phyloP scores from a whole-genome alignment of 805 yeast species.

The Isabelozyma rhagii region DNA sequence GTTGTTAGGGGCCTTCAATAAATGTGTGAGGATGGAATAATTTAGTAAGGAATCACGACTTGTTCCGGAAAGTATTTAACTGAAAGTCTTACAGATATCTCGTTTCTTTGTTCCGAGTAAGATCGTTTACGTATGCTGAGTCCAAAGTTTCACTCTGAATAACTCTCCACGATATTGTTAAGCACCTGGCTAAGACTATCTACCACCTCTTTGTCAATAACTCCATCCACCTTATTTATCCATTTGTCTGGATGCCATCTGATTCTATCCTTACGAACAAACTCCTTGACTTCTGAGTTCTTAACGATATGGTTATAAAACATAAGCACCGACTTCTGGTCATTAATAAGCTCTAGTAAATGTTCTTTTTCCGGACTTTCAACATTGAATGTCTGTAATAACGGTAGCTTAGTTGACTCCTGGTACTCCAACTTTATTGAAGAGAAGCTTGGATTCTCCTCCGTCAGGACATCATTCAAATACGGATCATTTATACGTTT shows the following conservation, averaged over 20 bases:
- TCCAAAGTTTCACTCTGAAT: not conserved
- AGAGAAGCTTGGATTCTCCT: too few species aligned
- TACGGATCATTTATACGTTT: slow-evolving; percentile 35
- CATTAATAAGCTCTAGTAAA: slow-evolving; percentile 13
- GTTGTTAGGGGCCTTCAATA: too few species aligned
- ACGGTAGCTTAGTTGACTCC: slow-evolving; percentile 6
- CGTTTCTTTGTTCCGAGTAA: too few species aligned
- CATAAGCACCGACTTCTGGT: slow-evolving; percentile 16
- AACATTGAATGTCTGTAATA: slow-evolving; percentile 11
- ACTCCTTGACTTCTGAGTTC: slow-evolving; percentile 3
- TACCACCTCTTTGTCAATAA: slow-evolving; percentile 24
- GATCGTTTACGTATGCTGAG: not conserved
- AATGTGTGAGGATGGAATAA: too few species aligned
- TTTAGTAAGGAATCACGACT: too few species aligned
- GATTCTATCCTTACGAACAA: slow-evolving; percentile 49
- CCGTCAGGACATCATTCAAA: slow-evolving; percentile 9
- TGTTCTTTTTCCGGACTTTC: slow-evolving; percentile 6
- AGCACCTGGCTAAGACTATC: slow-evolving; percentile 28
- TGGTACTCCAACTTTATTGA: slow-evolving; percentile 11
- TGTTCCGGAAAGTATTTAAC: too few species aligned
- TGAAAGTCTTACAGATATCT: too few species aligned
- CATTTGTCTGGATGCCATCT: slow-evolving; percentile 75
- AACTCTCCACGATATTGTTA: slow-evolving; percentile 23
- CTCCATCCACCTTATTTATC: slow-evolving; percentile 19
- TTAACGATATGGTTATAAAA: slow-evolving; percentile 22